phyloP scores from a whole-genome alignment of 768 basidiomycete species.

The Serendipita sp. region DNA sequence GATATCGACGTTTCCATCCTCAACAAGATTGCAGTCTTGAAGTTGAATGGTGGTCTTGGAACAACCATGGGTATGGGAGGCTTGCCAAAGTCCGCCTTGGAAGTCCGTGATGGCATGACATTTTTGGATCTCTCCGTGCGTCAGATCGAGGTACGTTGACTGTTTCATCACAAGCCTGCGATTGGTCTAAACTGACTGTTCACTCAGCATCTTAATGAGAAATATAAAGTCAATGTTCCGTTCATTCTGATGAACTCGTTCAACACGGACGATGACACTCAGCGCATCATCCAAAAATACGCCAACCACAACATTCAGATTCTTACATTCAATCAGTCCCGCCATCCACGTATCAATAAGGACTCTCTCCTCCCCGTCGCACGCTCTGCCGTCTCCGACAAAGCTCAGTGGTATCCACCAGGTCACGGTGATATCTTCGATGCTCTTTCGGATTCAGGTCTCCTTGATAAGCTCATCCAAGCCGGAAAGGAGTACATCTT shows the following conservation, averaged over 20 bases:
- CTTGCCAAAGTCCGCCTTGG: slow-evolving; percentile 78
- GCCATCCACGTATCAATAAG: slow-evolving; percentile 85
- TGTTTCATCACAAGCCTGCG: neutral
- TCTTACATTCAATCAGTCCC: slow-evolving; percentile 82
- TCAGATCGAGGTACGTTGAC: slow-evolving; percentile 55
- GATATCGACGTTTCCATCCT: slow-evolving; percentile 46
- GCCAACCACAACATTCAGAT: slow-evolving; percentile 88
- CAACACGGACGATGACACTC: slow-evolving; percentile 93
- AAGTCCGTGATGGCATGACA: slow-evolving; percentile 94
- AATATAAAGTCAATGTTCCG: slow-evolving; percentile 75
- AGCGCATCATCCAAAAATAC: slow-evolving; percentile 94
- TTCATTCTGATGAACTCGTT: slow-evolving; percentile 98
- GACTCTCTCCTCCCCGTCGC: slow-evolving; percentile 78
- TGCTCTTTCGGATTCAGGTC: slow-evolving; percentile 75
- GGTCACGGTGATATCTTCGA: slow-evolving; percentile 96
- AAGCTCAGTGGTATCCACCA: slow-evolving; percentile 90
- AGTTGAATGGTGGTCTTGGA: slow-evolving; percentile 87
- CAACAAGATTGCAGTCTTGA: slow-evolving; percentile 88
- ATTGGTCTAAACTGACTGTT: neutral
- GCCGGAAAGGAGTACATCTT: slow-evolving; percentile 96
- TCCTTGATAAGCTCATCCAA: slow-evolving; percentile 73
- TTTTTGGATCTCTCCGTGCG: slow-evolving; percentile 74
- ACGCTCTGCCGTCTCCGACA: slow-evolving; percentile 60
- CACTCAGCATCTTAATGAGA: slow-evolving; percentile 61
- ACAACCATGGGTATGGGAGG: slow-evolving; percentile 82